Evolutionary conservation across 257 asterid species (phyloP).

Genomic region (Solanum chmielewskii): DNA sequence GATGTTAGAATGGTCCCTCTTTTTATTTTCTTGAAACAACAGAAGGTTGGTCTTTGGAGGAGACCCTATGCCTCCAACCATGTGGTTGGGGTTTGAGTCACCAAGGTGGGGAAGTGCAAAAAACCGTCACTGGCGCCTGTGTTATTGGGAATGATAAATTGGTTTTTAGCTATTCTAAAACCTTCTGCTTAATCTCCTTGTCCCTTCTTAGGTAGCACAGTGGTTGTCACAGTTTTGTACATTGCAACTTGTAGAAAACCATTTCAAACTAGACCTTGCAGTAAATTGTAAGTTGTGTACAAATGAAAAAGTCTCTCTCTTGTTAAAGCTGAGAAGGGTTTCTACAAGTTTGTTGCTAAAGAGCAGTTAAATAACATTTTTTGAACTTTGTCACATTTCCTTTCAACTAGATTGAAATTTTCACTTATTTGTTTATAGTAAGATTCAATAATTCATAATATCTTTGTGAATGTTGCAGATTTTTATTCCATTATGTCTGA

Average conservation of each 20-base stretch:
- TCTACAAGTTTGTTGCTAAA: background rate
- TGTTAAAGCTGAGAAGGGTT: background rate
- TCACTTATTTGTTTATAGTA: background rate
- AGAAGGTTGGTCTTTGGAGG: background rate
- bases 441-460: background rate
- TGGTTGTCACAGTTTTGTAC: background rate
- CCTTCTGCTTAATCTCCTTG: background rate
- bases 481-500: slow-evolving; percentile 95
- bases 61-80: background rate
- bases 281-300: background rate
- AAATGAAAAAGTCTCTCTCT: background rate
- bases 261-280: background rate
- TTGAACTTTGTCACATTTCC: background rate
- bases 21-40: background rate
- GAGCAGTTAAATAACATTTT: background rate
- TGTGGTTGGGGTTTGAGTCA: background rate
- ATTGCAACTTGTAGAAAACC: background rate
- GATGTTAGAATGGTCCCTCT: background rate
- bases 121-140: background rate
- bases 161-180: background rate
- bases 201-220: background rate
- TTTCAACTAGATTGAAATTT: background rate
- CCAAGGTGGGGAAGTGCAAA: background rate
- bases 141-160: background rate
- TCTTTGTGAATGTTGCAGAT: slow-evolving; percentile 34